Evolutionary conservation across 257 asterid genomes (phyloP), one percentile per base, ranked within the genome.

Genomic region (Nicotiana sylvestris): DNA sequence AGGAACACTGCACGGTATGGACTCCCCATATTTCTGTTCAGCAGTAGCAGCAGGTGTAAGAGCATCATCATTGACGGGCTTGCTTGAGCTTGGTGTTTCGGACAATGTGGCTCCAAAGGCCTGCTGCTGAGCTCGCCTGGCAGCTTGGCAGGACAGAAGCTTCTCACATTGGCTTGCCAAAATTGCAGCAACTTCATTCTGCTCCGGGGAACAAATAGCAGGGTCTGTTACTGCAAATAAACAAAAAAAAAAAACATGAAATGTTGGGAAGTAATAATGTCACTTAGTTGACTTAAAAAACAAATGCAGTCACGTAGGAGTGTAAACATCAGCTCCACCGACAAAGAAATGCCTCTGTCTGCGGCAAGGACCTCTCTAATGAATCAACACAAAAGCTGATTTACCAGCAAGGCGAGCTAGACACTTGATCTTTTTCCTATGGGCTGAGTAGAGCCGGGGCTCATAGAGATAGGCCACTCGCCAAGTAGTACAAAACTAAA

Each of bases 101-200:
- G 49, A 27, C 55, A 11, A 60, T 1, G 8, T 13, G 18, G 62
- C 13, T 46, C 13, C 15, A 72, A 4, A 72, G 79, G 18, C 39
- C 18, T 3, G 5, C 60, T 2, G 33, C 33, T 21, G 79, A 74
- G 79, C 11, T 33, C 9, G 53, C 76, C 76, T 9, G 18, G 76
- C 76, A 35, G 76, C 32, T 49, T 4, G 79, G 62, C 62, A 9
- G 62, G 62, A 74, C 25, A 13, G 61, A 74, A 49, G 35, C 62
- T 74, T 74, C 39, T 27, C 62, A 74, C 62, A 27, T 74, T 74
- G 60, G 17, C 79, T 25, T 74, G 79, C 79, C 37, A 74, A 74
- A 74, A 74, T 27, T 74, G 79, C 79, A 74, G 79, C 61, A 49
- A 74, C 62, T 37, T 74, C 79, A 1, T 74, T 21, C 62, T 25